Evolutionary conservation across 208 protist genomes (phyloP).

Genomic region (Wallacemonas collosoma): DNA sequence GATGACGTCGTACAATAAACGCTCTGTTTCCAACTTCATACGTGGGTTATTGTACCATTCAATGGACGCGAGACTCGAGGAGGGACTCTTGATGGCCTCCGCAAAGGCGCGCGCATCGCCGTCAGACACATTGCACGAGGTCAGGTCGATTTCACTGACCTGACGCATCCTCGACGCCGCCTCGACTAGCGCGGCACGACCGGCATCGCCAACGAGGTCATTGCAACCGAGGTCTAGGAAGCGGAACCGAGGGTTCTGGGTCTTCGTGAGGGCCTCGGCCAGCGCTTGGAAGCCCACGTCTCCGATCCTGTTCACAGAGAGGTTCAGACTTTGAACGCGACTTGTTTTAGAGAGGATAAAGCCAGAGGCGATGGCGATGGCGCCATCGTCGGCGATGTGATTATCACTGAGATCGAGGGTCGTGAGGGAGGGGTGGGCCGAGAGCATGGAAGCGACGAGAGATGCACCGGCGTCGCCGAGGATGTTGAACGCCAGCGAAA

Average conservation of each 20-base stretch:
- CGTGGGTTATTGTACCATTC: slow-evolving; percentile 90
- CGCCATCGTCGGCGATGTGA: slow-evolving; percentile 70
- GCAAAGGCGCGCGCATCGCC: slow-evolving; percentile 55
- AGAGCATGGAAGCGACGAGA: slow-evolving; percentile 54
- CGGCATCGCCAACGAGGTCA: slow-evolving; percentile 51
- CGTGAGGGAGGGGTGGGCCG: slow-evolving; percentile 49
- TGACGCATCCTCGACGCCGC: slow-evolving; percentile 37
- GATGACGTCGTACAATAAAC: slow-evolving; percentile 54
- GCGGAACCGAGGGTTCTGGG: slow-evolving; percentile 45
- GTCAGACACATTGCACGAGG: slow-evolving; percentile 71
- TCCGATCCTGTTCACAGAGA: slow-evolving; percentile 81
- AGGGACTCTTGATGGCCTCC: slow-evolving; percentile 41
- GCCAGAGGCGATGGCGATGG: slow-evolving; percentile 55
- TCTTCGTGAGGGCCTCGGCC: slow-evolving; percentile 63
- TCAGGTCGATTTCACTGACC: slow-evolving; percentile 71
- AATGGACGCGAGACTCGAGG: slow-evolving; percentile 52
- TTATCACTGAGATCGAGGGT: slow-evolving; percentile 85
- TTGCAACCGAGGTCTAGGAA: slow-evolving; percentile 81
- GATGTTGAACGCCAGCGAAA: slow-evolving; percentile 79
- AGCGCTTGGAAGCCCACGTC: slow-evolving; percentile 75
- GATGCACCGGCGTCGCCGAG: slow-evolving; percentile 69
- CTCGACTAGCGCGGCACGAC: slow-evolving; percentile 48
- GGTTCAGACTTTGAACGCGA: slow-evolving; percentile 61
- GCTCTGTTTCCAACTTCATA: slow-evolving; percentile 61
- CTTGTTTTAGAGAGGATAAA: slow-evolving; percentile 55